Evolutionary conservation across 2,329 filamentous ascomycete genomes (phyloP).

Genomic region (Berkeleyomyces rouxiae): DNA sequence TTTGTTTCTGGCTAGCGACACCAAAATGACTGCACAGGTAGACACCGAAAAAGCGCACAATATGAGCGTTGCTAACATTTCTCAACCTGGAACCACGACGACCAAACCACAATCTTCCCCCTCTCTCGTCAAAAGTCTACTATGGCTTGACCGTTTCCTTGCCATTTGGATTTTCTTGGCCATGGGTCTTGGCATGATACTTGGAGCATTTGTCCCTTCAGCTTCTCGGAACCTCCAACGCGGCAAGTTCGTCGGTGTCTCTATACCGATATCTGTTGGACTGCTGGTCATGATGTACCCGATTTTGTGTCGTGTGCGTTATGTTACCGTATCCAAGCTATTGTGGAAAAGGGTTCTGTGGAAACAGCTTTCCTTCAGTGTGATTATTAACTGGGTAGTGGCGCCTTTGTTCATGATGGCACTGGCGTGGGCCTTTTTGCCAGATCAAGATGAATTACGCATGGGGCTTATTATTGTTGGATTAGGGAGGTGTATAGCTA

Average conservation of each 20-base stretch:
- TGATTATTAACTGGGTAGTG: slow-evolving; percentile 68
- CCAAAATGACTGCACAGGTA: not conserved
- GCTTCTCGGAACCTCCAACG: slow-evolving; percentile 46
- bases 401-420: slow-evolving; percentile 69
- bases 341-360: slow-evolving; percentile 47
- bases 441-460: slow-evolving; percentile 38
- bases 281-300: slow-evolving; percentile 90
- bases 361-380: slow-evolving; percentile 62
- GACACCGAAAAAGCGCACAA: not conserved
- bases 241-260: slow-evolving; percentile 55
- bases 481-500: slow-evolving; percentile 72
- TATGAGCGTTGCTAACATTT: not conserved
- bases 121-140: slow-evolving; percentile 22
- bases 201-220: slow-evolving; percentile 57
- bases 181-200: slow-evolving; percentile 57
- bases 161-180: slow-evolving; percentile 62
- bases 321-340: slow-evolving; percentile 54
- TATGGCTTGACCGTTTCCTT: slow-evolving; percentile 45
- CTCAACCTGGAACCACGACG: not conserved
- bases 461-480: slow-evolving; percentile 68
- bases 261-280: slow-evolving; percentile 59
- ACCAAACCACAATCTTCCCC: not conserved
- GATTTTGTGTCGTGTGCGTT: slow-evolving; percentile 73
- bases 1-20: not conserved
- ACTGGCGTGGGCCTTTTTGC: slow-evolving; percentile 52